phyloP scores from a whole-genome alignment of 23 red algal genomes.

The Chondrus crispus region DNA sequence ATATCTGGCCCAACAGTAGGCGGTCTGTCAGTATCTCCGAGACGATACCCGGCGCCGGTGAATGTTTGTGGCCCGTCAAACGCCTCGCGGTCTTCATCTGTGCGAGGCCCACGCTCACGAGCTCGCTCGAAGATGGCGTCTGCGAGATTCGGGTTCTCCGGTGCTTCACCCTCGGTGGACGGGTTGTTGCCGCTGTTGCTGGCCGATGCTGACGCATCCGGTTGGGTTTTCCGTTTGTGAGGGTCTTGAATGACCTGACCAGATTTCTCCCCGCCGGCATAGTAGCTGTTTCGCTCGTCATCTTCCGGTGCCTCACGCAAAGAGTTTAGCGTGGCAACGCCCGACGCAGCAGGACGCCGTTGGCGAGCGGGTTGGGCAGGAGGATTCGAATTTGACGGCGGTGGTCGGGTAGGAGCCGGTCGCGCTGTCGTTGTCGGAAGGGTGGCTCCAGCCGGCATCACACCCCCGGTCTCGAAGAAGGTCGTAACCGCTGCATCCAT shows the following conservation, averaged over 20 bases:
- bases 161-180: neutral
- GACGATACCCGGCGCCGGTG: constrained; percentile 86
- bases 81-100: constrained; percentile 58
- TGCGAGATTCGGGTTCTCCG: constrained; percentile 22
- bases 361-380: neutral
- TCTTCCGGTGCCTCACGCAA: constrained; percentile 29
- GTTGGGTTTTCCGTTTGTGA: neutral
- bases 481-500: constrained; percentile 61
- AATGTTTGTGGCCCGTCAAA: constrained; percentile 65
- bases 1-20: constrained; percentile 35
- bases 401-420: neutral
- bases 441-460: neutral
- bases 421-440: neutral
- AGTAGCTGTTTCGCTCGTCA: constrained; percentile 74
- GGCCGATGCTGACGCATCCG: neutral
- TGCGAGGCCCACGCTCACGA: constrained; percentile 27
- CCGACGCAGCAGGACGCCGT: neutral
- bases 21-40: constrained; percentile 40
- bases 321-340: constrained; percentile 60
- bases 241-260: constrained; percentile 93
- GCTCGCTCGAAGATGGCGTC: constrained; percentile 89
- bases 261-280: constrained; percentile 92
- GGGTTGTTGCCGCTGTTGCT: neutral
- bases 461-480: constrained; percentile 67
- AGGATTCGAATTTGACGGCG: neutral